These are phyloP conservation scores for Trypanosomatidae sp. DNA, from an alignment of 208 protist genomes.

Conservation along the genomic window DNA sequence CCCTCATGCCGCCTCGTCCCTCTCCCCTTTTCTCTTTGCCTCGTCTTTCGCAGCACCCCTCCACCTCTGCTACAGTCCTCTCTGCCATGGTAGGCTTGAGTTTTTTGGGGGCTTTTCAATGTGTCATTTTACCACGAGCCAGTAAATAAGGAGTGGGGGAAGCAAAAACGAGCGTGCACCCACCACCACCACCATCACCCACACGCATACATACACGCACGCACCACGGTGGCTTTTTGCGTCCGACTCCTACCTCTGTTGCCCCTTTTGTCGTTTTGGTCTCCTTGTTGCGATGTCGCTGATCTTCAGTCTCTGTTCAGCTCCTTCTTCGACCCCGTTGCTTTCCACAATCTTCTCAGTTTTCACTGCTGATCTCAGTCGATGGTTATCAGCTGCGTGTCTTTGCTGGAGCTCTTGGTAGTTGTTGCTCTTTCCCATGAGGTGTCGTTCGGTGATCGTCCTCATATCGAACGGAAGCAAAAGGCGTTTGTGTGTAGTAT, in stretches of 20 bases:
- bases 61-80: not conserved
- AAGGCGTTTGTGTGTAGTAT: not conserved
- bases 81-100: not conserved
- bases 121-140: not conserved
- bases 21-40: not conserved
- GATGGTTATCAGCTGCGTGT: not conserved
- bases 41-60: not conserved
- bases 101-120: not conserved
- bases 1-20: not conserved
- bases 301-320: not conserved
- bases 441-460: not conserved
- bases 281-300: not conserved
- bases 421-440: not conserved
- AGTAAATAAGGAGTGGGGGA: not conserved
- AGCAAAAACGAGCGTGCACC: not conserved
- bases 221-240: not conserved
- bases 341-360: not conserved
- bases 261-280: not conserved
- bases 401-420: not conserved
- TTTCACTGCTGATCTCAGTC: not conserved
- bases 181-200: not conserved
- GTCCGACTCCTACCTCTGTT: not conserved
- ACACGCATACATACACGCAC: not conserved
- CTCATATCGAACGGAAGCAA: not conserved
- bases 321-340: not conserved